Conservation (phyloP, 371 early-diverging fungal species). For the Quaeritorhiza haematococci region DNA sequence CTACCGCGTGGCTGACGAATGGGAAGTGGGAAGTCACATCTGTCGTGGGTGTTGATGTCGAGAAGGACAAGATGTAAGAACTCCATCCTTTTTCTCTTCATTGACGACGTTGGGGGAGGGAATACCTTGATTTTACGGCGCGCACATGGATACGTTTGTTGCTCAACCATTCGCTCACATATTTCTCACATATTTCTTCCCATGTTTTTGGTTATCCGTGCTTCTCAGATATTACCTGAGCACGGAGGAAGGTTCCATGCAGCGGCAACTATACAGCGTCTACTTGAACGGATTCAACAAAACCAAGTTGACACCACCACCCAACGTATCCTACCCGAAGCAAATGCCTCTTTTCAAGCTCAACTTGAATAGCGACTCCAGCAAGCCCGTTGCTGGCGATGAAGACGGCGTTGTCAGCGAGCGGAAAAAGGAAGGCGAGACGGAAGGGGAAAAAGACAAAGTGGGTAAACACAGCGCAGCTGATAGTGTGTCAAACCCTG, state of each 20-base stretch:
- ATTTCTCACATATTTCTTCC: constrained; percentile 44
- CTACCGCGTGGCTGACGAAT: constrained; percentile 68
- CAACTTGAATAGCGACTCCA: too few species aligned
- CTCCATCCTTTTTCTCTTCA: neutral
- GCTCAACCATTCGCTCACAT: too few species aligned
- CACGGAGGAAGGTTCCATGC: constrained; percentile 70
- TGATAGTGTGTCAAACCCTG: neutral
- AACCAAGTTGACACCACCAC: constrained; percentile 45
- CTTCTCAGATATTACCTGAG: constrained; percentile 54
- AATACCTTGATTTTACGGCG: too few species aligned
- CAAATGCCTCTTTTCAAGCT: constrained; percentile 8
- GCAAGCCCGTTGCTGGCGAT: neutral
- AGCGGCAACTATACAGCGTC: constrained; percentile 73
- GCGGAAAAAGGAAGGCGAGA: too few species aligned
- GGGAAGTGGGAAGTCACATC: constrained; percentile 82
- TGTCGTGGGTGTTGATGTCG: constrained; percentile 55
- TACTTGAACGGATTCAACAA: constrained; percentile 38
- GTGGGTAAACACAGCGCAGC: too few species aligned
- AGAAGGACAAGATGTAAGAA: constrained; percentile 6
- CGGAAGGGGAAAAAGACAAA: too few species aligned
- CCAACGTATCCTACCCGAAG: too few species aligned
- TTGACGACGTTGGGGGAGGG: too few species aligned
- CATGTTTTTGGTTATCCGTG: neutral
- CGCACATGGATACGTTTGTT: too few species aligned
- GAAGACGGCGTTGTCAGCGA: constrained; percentile 16